These are phyloP conservation scores for Pythium utonaiense DNA, from an alignment of 352 stramenopile genomes.

Conservation along the genomic window DNA sequence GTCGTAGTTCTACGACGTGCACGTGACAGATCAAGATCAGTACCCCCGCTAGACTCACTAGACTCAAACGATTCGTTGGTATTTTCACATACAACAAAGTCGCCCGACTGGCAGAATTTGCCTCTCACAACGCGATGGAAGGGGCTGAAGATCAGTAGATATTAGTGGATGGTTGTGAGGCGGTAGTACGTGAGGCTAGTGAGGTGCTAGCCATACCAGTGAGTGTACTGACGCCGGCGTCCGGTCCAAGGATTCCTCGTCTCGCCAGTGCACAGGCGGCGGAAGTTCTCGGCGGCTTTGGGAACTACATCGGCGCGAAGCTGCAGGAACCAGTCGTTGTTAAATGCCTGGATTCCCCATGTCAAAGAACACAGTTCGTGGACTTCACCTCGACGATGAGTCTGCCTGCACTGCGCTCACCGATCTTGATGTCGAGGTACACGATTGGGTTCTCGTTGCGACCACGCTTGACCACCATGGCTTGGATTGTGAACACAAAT, in stretches of 20 bases:
- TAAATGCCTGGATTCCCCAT: not conserved
- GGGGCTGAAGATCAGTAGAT: slow-evolving; percentile 23
- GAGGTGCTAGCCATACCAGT: too few relatives aligned
- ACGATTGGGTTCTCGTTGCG: slow-evolving; percentile 81
- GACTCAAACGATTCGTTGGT: too few relatives aligned
- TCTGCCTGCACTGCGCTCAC: slow-evolving; percentile 73
- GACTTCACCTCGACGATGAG: slow-evolving; percentile 88
- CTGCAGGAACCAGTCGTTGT: slow-evolving; percentile 22
- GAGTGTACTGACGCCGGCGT: slow-evolving; percentile 49
- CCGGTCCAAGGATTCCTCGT: slow-evolving; percentile 41
- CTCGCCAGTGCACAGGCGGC: slow-evolving; percentile 94
- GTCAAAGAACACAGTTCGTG: not conserved
- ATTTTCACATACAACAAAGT: slow-evolving; percentile 77
- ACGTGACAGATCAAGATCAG: too few relatives aligned
- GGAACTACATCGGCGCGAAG: slow-evolving; percentile 94
- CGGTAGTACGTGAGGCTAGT: slow-evolving; percentile 26
- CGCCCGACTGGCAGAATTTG: slow-evolving; percentile 90
- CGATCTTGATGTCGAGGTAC: slow-evolving; percentile 95
- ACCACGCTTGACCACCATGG: slow-evolving; percentile 6
- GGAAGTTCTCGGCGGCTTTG: slow-evolving; percentile 95
- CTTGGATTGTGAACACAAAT: not conserved
- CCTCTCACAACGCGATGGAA: slow-evolving; percentile 92
- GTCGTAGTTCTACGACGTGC: slow-evolving; percentile 69
- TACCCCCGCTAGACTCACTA: too few relatives aligned
- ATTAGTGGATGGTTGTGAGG: too few relatives aligned